Evolutionary conservation across 768 basidiomycete species (phyloP).

Genomic region (Mycena metata): DNA sequence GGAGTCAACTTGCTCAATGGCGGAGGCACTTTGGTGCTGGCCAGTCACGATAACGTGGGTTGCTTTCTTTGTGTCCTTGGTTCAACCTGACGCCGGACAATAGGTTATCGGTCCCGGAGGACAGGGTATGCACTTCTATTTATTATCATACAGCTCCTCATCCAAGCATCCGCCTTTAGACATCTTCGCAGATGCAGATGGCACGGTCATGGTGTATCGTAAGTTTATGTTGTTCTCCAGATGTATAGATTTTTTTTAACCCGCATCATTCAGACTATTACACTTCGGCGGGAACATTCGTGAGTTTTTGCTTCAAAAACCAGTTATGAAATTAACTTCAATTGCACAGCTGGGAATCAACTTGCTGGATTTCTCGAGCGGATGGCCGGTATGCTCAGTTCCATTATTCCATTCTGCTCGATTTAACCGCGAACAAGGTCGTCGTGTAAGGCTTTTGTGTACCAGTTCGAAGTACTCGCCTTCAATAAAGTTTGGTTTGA

Average conservation of each 20-base stretch:
- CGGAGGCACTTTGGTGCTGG: slow-evolving; percentile 67
- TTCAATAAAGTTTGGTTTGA: no score
- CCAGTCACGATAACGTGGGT: slow-evolving; percentile 57
- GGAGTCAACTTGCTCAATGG: slow-evolving; percentile 61
- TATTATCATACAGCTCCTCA: no score
- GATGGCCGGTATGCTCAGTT: slow-evolving; percentile 64
- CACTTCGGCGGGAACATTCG: slow-evolving; percentile 59
- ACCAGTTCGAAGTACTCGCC: no score
- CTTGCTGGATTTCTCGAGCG: slow-evolving; percentile 61
- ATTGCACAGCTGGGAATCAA: slow-evolving; percentile 58
- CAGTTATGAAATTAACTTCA: background rate
- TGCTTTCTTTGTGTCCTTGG: background rate
- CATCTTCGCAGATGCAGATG: slow-evolving; percentile 59
- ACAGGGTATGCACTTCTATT: slow-evolving; percentile 41
- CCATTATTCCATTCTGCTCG: no score
- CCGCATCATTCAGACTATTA: slow-evolving; percentile 62
- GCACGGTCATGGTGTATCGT: slow-evolving; percentile 66
- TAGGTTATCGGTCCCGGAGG: slow-evolving; percentile 69
- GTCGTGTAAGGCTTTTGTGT: slow-evolving; percentile 17
- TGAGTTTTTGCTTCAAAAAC: slow-evolving; percentile 40
- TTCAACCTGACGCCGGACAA: background rate
- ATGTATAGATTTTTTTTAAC: background rate
- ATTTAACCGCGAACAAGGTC: slow-evolving; percentile 16
- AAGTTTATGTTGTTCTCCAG: slow-evolving; percentile 37
- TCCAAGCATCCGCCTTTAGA: slow-evolving; percentile 40